Conservation (phyloP, 495 filamentous ascomycete genomes). For the Podospora sp. region DNA sequence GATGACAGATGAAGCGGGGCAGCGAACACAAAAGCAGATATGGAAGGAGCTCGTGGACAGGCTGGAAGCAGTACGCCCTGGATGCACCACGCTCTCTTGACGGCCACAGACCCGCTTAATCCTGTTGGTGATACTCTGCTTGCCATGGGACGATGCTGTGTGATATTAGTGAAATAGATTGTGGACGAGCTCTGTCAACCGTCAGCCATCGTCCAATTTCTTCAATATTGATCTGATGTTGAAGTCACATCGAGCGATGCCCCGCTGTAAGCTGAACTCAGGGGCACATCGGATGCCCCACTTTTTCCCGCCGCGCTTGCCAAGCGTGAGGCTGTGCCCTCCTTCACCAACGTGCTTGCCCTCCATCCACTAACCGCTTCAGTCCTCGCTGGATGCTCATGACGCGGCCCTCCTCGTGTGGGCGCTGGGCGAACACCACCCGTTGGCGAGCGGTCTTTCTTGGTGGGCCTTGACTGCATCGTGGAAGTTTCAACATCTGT, state of each 20-base stretch:
- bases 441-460: neutral
- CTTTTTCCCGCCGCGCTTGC: neutral
- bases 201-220: neutral
- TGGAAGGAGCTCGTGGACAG: conserved; percentile 20
- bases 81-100: neutral
- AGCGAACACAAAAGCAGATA: conserved; percentile 10
- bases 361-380: conserved; percentile 3
- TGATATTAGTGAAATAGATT: neutral
- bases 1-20: conserved; percentile 19
- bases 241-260: neutral
- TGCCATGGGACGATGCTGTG: neutral
- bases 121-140: neutral
- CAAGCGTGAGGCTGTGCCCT: conserved; percentile 22
- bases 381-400: conserved; percentile 22
- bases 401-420: conserved; percentile 21
- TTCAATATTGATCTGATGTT: neutral
- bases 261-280: neutral
- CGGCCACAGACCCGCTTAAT: neutral
- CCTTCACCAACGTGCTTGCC: neutral
- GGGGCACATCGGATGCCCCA: neutral
- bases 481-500: neutral
- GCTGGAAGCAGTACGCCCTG: conserved; percentile 8
- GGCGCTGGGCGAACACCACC: neutral
- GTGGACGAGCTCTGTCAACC: neutral
- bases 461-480: neutral